These are phyloP conservation scores for Penicillium dipodomyicola DNA, from an alignment of 495 filamentous ascomycete genomes.

Conservation along the genomic window DNA sequence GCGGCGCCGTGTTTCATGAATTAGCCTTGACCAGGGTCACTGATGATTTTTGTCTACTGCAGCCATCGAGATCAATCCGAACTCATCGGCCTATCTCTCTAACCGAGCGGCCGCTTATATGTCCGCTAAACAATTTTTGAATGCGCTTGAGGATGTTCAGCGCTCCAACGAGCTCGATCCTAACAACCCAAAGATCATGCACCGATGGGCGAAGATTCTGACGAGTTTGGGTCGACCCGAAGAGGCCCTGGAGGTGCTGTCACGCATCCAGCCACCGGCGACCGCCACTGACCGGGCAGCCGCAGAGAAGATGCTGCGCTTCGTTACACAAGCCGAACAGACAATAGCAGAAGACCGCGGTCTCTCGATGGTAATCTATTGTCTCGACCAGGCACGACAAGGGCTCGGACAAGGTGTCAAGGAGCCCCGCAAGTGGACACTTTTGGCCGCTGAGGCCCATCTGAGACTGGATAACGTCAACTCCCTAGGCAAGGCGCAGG, in stretches of 20 bases:
- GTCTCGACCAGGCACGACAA: conserved; percentile 83
- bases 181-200: conserved; percentile 77
- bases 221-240: conserved; percentile 79
- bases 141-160: conserved; percentile 82
- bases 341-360: conserved; percentile 65
- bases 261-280: conserved; percentile 59
- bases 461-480: conserved; percentile 90
- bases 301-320: conserved; percentile 78
- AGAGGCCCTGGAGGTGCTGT: conserved; percentile 81
- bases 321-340: conserved; percentile 77
- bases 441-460: conserved; percentile 92
- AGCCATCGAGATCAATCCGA: conserved; percentile 73
- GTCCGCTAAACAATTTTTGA: conserved; percentile 69
- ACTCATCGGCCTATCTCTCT: conserved; percentile 82
- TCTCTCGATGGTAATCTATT: conserved; percentile 88
- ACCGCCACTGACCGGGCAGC: conserved; percentile 77
- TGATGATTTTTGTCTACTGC: conserved; percentile 17
- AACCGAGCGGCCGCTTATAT: conserved; percentile 95
- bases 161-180: conserved; percentile 78
- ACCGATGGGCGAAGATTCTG: conserved; percentile 85
- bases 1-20: not conserved
- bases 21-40: conserved; percentile 6
- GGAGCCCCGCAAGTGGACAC: conserved; percentile 85
- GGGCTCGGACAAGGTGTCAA: conserved; percentile 68
- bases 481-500: conserved; percentile 85